Base-by-base conservation (phyloP, 305 asterid species). In the Ajuga reptans region DNA sequence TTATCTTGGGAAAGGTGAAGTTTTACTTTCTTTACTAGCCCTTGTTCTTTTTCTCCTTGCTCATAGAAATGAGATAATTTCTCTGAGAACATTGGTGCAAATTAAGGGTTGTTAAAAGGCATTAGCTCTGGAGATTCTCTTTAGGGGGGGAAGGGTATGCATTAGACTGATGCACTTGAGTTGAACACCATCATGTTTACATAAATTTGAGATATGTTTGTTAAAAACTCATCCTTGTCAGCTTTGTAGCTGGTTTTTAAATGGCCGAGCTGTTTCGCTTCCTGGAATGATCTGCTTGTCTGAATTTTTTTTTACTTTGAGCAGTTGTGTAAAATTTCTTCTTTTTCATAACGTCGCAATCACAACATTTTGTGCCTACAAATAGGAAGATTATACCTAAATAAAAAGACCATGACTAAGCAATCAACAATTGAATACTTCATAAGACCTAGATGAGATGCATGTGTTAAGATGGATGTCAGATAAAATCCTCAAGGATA, bases 1-100 rank as follows among this genome's bases (percentile, higher is more conserved):
- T 88, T 52, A 69, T 90, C 45, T 16, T 88, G 69, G 97, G 97
- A 67, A 90, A 89, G 96, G 96, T 89, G 77, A 68, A 52, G 33
- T 41, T 31, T 61, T 75, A 46, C 64, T 66, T 53, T 69, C 66
- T 56, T 39, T 64, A 18, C 75, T 51, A 52, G 27, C 68, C 29
- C 54, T 39, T 17, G 60, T 41, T 46, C 58, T 3, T 51, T 15
- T 75, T 72, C 50, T 11, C 24, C n/a, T 1, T 10, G 59, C 41
- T 21, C 21, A 56, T 66, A 15, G 61, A 43, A 69, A 27, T 42
- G n/a, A 31, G 16, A 64, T 46, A 31, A 45, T 31, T 45, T 43
- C 42, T 69, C 49, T 41, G 6, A 53, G 16, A 68, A 34, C 39
- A 34, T 10, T 52, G 21, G 52, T 29, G 58, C 60, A 60, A 24